Conservation (phyloP, 768 basidiomycete genomes). For the Cystoderma amianthinum region DNA sequence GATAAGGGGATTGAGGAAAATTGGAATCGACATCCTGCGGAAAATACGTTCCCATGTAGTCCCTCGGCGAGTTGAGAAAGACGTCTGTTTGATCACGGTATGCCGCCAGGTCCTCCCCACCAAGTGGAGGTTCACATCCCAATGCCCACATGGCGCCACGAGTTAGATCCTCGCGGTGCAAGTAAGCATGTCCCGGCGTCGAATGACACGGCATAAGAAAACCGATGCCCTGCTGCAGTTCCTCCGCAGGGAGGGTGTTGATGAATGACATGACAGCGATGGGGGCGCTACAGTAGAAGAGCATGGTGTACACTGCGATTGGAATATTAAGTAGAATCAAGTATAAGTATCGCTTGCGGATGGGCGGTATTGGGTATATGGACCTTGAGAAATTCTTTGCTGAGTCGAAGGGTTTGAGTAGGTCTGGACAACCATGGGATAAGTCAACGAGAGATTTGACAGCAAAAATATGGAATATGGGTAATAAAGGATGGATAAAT, state of each 20-base stretch:
- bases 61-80: slow-evolving; percentile 68
- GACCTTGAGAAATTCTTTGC: slow-evolving; percentile 5
- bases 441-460: slow-evolving; percentile 61
- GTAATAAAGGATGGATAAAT: slow-evolving; percentile 88
- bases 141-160: slow-evolving; percentile 70
- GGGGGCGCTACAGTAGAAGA: slow-evolving; percentile 77
- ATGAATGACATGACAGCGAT: slow-evolving; percentile 69
- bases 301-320: slow-evolving; percentile 59
- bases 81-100: slow-evolving; percentile 80
- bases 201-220: slow-evolving; percentile 97
- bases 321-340: slow-evolving; percentile 52
- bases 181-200: slow-evolving; percentile 83
- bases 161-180: slow-evolving; percentile 67
- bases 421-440: slow-evolving; percentile 10
- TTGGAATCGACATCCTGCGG: slow-evolving; percentile 50
- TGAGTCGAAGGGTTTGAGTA: slow-evolving; percentile 2
- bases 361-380: slow-evolving; percentile 15
- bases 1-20: slow-evolving; percentile 60
- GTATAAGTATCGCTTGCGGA: slow-evolving; percentile 25
- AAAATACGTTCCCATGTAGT: slow-evolving; percentile 64
- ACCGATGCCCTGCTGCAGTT: slow-evolving; percentile 51
- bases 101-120: slow-evolving; percentile 37
- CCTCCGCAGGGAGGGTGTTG: slow-evolving; percentile 38
- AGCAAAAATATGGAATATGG: slow-evolving; percentile 75
- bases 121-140: slow-evolving; percentile 87